Conservation (phyloP, 106 monocot genomes). For the Acanthochlamys bracteata region DNA sequence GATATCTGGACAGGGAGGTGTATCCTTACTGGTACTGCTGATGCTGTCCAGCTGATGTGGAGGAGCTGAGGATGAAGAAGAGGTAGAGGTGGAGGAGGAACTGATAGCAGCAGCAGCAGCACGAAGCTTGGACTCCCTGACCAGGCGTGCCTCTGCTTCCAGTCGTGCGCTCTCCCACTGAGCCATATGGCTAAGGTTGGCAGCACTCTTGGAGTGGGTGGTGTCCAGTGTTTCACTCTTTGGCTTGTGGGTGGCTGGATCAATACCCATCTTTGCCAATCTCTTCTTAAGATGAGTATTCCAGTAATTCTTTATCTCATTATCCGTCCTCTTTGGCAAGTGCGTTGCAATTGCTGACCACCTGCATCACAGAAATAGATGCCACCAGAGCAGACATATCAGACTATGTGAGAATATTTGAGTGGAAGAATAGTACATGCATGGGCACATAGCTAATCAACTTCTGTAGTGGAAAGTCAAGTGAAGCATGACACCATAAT, state of each 20-base stretch:
- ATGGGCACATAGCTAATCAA: too few relatives aligned
- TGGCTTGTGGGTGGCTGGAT: constrained; percentile 73
- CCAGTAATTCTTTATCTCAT: constrained; percentile 92
- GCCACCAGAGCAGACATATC: too few relatives aligned
- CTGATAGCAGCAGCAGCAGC: neutral
- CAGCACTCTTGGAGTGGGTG: constrained; percentile 26
- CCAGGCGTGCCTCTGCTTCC: constrained; percentile 67
- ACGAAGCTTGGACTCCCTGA: constrained; percentile 48
- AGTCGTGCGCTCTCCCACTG: constrained; percentile 89
- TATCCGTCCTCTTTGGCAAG: constrained; percentile 71
- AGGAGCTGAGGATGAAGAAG: neutral
- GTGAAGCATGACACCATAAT: too few relatives aligned
- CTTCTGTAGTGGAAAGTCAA: too few relatives aligned
- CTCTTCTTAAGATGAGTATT: constrained; percentile 81
- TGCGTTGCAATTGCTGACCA: constrained; percentile 84
- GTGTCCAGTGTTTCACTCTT: constrained; percentile 24
- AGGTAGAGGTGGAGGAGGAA: neutral
- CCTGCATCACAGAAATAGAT: constrained; percentile 14
- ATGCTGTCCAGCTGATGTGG: neutral
- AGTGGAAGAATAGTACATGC: too few relatives aligned
- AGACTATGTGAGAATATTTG: too few relatives aligned
- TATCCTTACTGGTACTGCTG: neutral
- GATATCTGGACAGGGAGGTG: constrained; percentile 14
- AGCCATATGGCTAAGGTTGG: constrained; percentile 78
- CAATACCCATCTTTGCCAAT: constrained; percentile 75